Conservation (phyloP, 768 basidiomycete genomes). For the Trametes cingulata region DNA sequence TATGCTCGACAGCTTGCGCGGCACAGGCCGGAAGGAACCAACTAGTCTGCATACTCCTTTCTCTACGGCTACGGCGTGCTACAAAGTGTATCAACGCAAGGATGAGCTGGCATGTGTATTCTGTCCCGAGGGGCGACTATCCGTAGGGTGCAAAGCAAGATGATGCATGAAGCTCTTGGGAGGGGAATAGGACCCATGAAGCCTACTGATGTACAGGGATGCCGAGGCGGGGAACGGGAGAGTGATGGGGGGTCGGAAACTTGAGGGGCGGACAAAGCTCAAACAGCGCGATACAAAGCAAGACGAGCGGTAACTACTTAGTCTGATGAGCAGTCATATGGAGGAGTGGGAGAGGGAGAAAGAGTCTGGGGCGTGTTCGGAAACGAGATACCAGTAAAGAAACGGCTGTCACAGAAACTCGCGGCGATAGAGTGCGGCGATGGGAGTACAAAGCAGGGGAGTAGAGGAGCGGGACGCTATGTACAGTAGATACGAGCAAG, state of each 20-base stretch:
- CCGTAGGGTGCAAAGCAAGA: no score
- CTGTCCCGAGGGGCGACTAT: no score
- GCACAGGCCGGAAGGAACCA: no score
- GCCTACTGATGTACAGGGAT: not conserved
- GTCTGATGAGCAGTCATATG: not conserved
- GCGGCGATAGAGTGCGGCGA: not conserved
- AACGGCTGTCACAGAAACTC: not conserved
- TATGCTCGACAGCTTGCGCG: no score
- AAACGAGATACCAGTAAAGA: no score
- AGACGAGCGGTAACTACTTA: not conserved
- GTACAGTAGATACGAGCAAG: slow-evolving; percentile 4
- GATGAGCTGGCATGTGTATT: no score
- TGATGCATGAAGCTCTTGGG: no score
- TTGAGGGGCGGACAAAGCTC: not conserved
- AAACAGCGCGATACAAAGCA: slow-evolving; percentile 4
- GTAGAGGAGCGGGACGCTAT: not conserved
- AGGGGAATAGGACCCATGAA: no score
- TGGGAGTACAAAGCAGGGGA: not conserved
- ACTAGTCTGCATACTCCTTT: no score
- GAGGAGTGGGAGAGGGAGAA: not conserved
- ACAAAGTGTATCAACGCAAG: no score
- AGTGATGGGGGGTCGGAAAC: not conserved
- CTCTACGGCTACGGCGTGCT: no score
- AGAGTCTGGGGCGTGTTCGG: no score
- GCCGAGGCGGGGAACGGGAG: not conserved